Conservation (phyloP, 2,329 filamentous ascomycete genomes). For the Kalmusia sp. region DNA sequence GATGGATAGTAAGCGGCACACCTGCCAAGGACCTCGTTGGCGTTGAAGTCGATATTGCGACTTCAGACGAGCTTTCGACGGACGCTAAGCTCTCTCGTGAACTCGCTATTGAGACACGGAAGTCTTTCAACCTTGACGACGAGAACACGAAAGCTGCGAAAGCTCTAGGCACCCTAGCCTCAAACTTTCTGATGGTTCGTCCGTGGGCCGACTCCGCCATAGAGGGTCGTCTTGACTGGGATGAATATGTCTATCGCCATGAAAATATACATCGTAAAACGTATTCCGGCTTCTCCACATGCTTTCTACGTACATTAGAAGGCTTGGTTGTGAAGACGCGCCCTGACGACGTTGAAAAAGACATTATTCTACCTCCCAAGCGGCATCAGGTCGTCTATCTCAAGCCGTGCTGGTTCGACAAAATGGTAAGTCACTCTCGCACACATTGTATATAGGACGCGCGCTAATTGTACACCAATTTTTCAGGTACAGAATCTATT, state of each 20-base stretch:
- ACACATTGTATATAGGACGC: neutral
- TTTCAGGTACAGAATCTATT: conserved; percentile 76
- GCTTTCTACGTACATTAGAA: conserved; percentile 74
- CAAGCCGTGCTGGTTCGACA: conserved; percentile 85
- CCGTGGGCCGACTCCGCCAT: conserved; percentile 76
- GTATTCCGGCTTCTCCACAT: conserved; percentile 61
- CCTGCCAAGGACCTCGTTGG: conserved; percentile 85
- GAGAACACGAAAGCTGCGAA: conserved; percentile 57
- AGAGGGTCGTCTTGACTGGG: conserved; percentile 73
- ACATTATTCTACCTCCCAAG: conserved; percentile 73
- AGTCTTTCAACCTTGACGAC: conserved; percentile 43
- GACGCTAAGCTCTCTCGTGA: conserved; percentile 34
- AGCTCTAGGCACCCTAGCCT: conserved; percentile 70
- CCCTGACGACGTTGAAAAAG: conserved; percentile 70
- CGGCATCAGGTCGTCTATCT: conserved; percentile 75
- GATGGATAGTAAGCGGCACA: conserved; percentile 91
- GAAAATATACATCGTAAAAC: conserved; percentile 60
- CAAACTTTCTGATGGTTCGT: conserved; percentile 74
- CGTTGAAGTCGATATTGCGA: conserved; percentile 66
- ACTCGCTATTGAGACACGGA: conserved; percentile 48
- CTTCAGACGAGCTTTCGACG: conserved; percentile 38
- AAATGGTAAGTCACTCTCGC: conserved; percentile 35
- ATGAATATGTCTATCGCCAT: conserved; percentile 68
- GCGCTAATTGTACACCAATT: conserved; percentile 49
- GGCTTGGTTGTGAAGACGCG: conserved; percentile 82